Evolutionary conservation across 169 alveolate species (phyloP), one percentile per base, ranked within the genome.

Genomic region (Eimeria tenella): DNA sequence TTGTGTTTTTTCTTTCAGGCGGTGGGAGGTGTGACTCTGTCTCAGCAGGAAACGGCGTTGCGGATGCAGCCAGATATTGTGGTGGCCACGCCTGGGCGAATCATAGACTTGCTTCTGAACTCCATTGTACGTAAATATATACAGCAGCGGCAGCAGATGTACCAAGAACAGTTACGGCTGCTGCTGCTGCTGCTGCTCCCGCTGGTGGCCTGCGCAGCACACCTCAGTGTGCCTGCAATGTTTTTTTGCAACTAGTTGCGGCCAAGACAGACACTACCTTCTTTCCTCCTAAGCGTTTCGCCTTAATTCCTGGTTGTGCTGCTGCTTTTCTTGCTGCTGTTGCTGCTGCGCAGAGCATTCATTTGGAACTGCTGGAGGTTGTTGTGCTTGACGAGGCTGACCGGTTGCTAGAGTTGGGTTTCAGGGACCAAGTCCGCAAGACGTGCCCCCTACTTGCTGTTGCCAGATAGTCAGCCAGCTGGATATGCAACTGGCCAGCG

Each of bases 31-130:
- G 95, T 97, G 81, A 97, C 97, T 62, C 83, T 93, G 62, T 93
- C 95, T 90, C 97, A 96, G 88, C 99, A 98, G 92, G 98, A 96
- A 89, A 91, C 94, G 71, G 98, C 98, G 79, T 96, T 99, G 86
- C 96, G 97, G 82, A 96, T 97, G 19, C 97, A 97, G 62, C 99
- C 99, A 63, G 99, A 99, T 96, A 96, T 98, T 17, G 97, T 99
- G 56, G 96, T 99, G 21, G 99, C 99, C 68, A 99, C 99, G 17
- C 99, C 99, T 13, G 99, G 99, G 19, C 97, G 99, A 91, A 96
- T 99, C 53, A 96, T 99, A 63, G 99, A 99, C 93, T 97, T 98
- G 94, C 93, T 99, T 83, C 93, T 97, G 93, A 98, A 98, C 96
- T 97, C 99, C 1, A 90, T 95, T 10, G 97, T 94, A 58, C 10